Evolutionary conservation across 345 rosid genomes (phyloP).

Genomic region (Chamaenerion angustifolium): DNA sequence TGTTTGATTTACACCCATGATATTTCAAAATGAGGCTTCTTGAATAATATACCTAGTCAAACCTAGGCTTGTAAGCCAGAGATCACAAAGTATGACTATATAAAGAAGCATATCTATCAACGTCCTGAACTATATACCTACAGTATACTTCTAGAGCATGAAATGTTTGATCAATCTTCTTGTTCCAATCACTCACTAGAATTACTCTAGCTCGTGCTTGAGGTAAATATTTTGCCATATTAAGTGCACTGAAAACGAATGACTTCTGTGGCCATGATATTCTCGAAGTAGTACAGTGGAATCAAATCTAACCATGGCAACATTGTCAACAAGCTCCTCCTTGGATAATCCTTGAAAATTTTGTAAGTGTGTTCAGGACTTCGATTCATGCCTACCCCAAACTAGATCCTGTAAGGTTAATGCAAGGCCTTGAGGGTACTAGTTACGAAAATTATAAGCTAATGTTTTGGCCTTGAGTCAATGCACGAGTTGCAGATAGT

Average conservation of each 20-base stretch:
- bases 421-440: slow-evolving; percentile 5
- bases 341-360: slow-evolving; percentile 37
- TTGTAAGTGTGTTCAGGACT: slow-evolving; percentile 35
- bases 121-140: slow-evolving; percentile 19
- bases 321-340: slow-evolving; percentile 38
- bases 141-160: slow-evolving; percentile 21
- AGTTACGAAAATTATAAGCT: neutral
- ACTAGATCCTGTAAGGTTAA: slow-evolving; percentile 18
- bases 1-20: too few relatives aligned
- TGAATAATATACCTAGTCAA: too few relatives aligned
- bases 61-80: neutral
- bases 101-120: neutral
- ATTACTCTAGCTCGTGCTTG: slow-evolving; percentile 39
- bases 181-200: slow-evolving; percentile 40
- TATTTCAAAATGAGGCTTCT: too few relatives aligned
- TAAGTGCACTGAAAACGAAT: slow-evolving; percentile 23
- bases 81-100: neutral
- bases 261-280: slow-evolving; percentile 19
- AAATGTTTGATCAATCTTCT: slow-evolving; percentile 16
- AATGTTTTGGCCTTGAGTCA: neutral
- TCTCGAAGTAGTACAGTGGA: slow-evolving; percentile 27
- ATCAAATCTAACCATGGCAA: slow-evolving; percentile 62
- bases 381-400: slow-evolving; percentile 16
- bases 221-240: slow-evolving; percentile 30
- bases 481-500: neutral